These are phyloP conservation scores for Chenopodium quinoa DNA, from an alignment of 148 eudicot species.

Conservation along the genomic window DNA sequence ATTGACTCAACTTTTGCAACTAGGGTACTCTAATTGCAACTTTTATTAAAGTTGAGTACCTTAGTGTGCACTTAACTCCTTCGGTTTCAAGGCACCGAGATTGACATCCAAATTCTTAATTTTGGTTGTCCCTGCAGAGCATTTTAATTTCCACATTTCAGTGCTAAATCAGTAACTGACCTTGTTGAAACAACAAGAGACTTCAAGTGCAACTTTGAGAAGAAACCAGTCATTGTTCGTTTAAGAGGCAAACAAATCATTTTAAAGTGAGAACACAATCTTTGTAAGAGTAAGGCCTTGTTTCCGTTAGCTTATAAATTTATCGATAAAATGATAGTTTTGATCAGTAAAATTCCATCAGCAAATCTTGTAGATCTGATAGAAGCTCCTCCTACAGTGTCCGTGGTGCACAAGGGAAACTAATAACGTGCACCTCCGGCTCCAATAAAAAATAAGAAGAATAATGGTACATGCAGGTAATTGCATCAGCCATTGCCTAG, in stretches of 20 bases:
- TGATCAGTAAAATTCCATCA: not conserved
- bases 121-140: constrained; percentile 41
- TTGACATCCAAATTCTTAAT: constrained; percentile 43
- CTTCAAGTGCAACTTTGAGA: not conserved
- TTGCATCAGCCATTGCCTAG: no score
- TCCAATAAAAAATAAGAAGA: no score
- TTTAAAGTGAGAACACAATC: not conserved
- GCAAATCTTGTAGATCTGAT: no score
- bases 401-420: no score
- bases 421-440: no score
- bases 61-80: constrained; percentile 9
- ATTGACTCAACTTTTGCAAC: no score
- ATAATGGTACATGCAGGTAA: no score
- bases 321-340: no score
- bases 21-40: no score
- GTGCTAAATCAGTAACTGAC: not conserved
- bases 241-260: not conserved
- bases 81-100: constrained; percentile 38
- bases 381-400: no score
- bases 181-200: not conserved
- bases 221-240: not conserved
- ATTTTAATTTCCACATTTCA: not conserved
- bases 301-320: not conserved
- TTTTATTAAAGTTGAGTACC: no score
- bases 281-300: not conserved